Conservation (phyloP, 306 rosid species). For the Fagus sylvatica region DNA sequence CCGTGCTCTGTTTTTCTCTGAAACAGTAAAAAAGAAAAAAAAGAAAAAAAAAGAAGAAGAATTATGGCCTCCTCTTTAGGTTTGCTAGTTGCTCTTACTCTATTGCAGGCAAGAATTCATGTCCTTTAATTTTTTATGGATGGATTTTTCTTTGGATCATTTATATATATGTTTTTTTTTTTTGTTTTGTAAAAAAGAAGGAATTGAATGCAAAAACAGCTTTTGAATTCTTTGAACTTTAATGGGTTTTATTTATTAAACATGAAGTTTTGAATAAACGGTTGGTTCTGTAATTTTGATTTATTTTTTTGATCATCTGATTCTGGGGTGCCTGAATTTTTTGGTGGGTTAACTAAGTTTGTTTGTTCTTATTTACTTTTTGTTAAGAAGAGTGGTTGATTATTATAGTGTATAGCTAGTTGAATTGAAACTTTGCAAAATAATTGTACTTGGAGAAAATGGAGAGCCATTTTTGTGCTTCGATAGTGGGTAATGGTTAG, state of each 20-base stretch:
- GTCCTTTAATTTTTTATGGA: background rate
- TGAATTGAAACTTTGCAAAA: background rate
- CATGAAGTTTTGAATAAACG: background rate
- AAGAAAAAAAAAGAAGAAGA: background rate
- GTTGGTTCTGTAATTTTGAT: background rate
- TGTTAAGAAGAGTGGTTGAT: background rate
- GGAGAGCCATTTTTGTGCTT: background rate
- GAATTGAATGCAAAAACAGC: background rate
- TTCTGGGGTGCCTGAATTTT: background rate
- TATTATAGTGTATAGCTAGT: background rate
- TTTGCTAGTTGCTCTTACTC: slow-evolving; percentile 28
- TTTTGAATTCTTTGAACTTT: background rate
- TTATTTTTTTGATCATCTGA: background rate
- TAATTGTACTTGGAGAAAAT: background rate
- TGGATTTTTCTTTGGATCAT: too few relatives aligned
- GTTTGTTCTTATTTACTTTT: background rate
- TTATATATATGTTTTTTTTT: background rate
- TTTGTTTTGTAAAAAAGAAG: background rate
- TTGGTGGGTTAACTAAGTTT: background rate
- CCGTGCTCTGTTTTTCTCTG: background rate
- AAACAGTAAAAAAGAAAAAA: background rate
- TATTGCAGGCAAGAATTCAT: slow-evolving; percentile 49
- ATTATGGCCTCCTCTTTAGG: slow-evolving; percentile 35
- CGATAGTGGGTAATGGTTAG: background rate
- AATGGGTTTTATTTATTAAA: background rate